Evolutionary conservation across 2,329 filamentous ascomycete genomes (phyloP), one percentile per base, ranked within the genome.

Genomic region (Nemania diffusa): DNA sequence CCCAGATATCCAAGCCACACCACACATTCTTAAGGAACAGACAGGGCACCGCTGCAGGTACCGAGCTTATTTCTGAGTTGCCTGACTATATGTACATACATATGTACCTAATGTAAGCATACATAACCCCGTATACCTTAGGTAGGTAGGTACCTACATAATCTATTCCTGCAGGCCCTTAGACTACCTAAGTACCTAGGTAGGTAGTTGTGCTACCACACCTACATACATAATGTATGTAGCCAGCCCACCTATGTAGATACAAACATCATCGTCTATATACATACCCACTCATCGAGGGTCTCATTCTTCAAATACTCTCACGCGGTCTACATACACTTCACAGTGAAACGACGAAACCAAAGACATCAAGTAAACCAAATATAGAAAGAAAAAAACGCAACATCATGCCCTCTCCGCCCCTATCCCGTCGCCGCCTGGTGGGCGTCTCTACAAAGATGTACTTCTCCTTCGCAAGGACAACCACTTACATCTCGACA

Each of bases 401-500:
- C 17, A 20, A n/a, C 20, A 52, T 15, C 60, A 72, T 68, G 64
- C 32, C 69, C 55, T 37, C 70, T 8, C 11, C 65, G 1, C 29
- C 51, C 58, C 17, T 20, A 24, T 24, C 53, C 44, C 84, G 82
- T 53, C 87, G 87, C 74, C 89, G 88, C 74, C 83, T 94, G 68
- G 84, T 94, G 67, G 91, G 91, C 78, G 89, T 93, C 70, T 91
- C 89, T 53, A 88, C 91, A 44, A 94, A 94, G 75, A 92, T 93
- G 88, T 94, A 94, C 84, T 94, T 94, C 80, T 87, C 90, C 68
- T 85, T 90, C 8, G 79, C 85, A 11, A 84, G 84, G 68, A 94
- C 91, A 1, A 80, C 84, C 52, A 75, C 83, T 62, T 91, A 90
- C 75, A 81, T 87, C 75, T 71, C 78, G 57, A 79, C 79, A 6